A percentile compares a stretch with the other conserved stretches of the same genome.
Evolutionary conservation across 805 yeast genomes (phyloP).

Genomic region (Suhomyces faveliae): DNA sequence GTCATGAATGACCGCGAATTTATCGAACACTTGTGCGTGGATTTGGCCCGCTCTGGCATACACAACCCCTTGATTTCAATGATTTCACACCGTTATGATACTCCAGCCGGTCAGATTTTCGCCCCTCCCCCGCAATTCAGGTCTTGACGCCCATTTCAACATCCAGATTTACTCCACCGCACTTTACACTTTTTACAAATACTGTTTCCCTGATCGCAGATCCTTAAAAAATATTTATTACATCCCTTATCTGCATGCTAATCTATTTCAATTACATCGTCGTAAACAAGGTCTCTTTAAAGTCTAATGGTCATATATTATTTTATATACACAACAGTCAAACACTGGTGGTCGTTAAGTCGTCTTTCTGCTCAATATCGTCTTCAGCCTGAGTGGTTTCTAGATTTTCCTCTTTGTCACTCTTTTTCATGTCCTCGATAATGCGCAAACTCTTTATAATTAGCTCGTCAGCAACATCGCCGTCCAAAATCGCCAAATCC

Average conservation of each 20-base stretch:
- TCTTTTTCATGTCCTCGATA: slow-evolving; percentile 7
- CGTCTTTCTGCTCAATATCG: background rate
- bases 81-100: background rate
- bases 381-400: background rate
- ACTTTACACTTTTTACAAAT: background rate
- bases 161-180: background rate
- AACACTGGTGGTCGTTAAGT: background rate
- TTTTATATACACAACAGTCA: background rate
- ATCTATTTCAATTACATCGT: background rate
- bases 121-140: background rate
- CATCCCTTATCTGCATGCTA: too few species aligned
- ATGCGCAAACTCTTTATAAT: slow-evolving; percentile 46
- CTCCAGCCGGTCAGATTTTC: background rate
- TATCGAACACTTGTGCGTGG: too few species aligned
- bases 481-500: slow-evolving; percentile 65
- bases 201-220: background rate
- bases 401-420: background rate
- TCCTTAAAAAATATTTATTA: background rate
- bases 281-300: background rate
- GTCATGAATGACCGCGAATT: too few species aligned
- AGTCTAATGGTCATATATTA: too few species aligned
- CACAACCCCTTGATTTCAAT: background rate
- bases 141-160: background rate
- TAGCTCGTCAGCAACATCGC: slow-evolving; percentile 56
- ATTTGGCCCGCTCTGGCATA: too few species aligned